phyloP scores from a whole-genome alignment of 2,329 filamentous ascomycete genomes.

The Beauveria pseudobassiana region DNA sequence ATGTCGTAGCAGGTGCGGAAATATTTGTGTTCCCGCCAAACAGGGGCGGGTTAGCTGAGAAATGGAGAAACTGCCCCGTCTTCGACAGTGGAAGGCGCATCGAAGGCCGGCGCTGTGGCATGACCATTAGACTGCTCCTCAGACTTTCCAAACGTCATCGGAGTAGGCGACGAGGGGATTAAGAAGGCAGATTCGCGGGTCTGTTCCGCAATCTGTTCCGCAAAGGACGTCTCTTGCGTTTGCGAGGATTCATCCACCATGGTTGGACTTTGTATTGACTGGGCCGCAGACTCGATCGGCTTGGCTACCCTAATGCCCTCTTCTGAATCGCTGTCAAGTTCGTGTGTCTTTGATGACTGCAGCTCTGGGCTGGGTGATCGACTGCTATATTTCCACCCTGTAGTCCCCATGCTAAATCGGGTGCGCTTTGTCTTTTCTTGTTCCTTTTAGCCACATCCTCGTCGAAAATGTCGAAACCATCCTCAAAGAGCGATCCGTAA shows the following conservation, averaged over 20 bases:
- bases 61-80: background rate
- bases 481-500: constrained; percentile 58
- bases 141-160: constrained; percentile 3
- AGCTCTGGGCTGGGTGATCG: constrained; percentile 63
- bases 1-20: background rate
- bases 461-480: constrained; percentile 60
- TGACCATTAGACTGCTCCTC: background rate
- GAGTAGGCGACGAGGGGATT: constrained; percentile 11
- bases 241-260: constrained; percentile 32
- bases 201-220: constrained; percentile 23
- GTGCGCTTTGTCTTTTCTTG: constrained; percentile 59
- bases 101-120: background rate
- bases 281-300: constrained; percentile 12
- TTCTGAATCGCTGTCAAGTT: constrained; percentile 17
- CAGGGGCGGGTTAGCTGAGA: background rate
- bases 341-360: constrained; percentile 29
- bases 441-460: constrained; percentile 55
- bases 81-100: background rate
- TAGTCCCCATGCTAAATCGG: constrained; percentile 58
- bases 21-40: background rate
- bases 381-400: constrained; percentile 67
- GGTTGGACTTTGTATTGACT: constrained; percentile 10
- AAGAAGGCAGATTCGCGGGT: constrained; percentile 13
- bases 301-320: constrained; percentile 2
- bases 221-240: constrained; percentile 22